Conservation (phyloP, 805 yeast species). For the Saccharomycopsis lassenensis region DNA sequence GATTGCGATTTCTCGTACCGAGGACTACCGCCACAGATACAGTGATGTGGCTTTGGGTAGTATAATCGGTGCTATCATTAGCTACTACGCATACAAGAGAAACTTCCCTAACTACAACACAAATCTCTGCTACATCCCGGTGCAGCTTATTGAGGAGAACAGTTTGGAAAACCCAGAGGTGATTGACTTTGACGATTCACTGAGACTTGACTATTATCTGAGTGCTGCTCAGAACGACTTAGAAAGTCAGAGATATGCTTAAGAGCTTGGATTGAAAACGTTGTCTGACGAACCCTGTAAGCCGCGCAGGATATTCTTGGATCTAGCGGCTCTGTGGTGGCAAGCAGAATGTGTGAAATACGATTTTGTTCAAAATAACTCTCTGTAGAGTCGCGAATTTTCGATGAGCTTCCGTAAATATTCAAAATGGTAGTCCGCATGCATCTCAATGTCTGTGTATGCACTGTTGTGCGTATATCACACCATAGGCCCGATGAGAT, state of each 20-base stretch:
- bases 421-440: no score
- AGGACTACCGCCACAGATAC: slow-evolving; percentile 90
- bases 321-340: no score
- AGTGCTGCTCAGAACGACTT: slow-evolving; percentile 1
- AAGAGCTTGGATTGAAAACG: background rate
- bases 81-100: slow-evolving; percentile 32
- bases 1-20: slow-evolving; percentile 78
- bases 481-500: no score
- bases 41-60: slow-evolving; percentile 77
- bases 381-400: no score
- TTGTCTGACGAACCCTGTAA: background rate
- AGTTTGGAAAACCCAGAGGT: slow-evolving; percentile 6
- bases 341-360: no score
- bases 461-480: no score
- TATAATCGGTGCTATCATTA: slow-evolving; percentile 49
- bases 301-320: no score
- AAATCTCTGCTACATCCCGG: slow-evolving; percentile 14
- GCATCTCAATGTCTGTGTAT: no score
- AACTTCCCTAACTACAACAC: slow-evolving; percentile 30
- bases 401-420: no score
- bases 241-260: background rate
- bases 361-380: no score
- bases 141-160: slow-evolving; percentile 14
- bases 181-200: slow-evolving; percentile 5
- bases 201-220: slow-evolving; percentile 1